These are phyloP conservation scores for Boletus sp. DNA, from an alignment of 1,284 basidiomycete genomes.

Conservation along the genomic window DNA sequence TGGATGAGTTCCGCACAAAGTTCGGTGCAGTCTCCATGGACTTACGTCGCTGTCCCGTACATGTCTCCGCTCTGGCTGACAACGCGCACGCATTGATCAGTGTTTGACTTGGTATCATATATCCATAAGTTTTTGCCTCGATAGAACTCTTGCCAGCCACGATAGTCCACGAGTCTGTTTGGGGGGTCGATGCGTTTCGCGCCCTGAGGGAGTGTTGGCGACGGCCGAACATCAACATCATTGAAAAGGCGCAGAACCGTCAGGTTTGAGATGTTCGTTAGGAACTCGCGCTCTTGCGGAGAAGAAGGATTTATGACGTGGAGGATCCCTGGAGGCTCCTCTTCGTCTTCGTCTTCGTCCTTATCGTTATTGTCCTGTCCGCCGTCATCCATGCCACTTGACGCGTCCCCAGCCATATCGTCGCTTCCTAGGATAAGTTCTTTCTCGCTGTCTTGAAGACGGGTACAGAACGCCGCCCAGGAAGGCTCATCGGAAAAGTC, in stretches of 20 bases:
- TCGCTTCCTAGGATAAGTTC: conserved; percentile 36
- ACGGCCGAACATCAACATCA: conserved; percentile 56
- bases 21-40: conserved; percentile 12
- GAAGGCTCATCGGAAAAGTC: conserved; percentile 63
- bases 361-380: conserved; percentile 33
- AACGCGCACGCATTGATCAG: conserved; percentile 59
- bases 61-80: conserved; percentile 57
- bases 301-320: conserved; percentile 45
- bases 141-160: conserved; percentile 73
- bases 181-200: conserved; percentile 43
- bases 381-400: conserved; percentile 2
- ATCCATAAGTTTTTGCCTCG: conserved; percentile 66
- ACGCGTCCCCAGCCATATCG: conserved; percentile 24
- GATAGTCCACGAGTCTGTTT: conserved; percentile 57
- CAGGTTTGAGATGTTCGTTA: conserved; percentile 58
- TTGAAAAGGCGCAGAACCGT: conserved; percentile 63
- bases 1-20: conserved; percentile 10
- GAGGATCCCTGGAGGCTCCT: conserved; percentile 42
- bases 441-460: conserved; percentile 50
- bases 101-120: conserved; percentile 63
- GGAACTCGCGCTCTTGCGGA: conserved; percentile 38
- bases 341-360: conserved; percentile 31
- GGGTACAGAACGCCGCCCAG: conserved; percentile 52
- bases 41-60: conserved; percentile 74
- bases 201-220: conserved; percentile 44